A percentile compares a stretch with the other conserved stretches of the same genome.
phyloP scores from a whole-genome alignment of 2,329 filamentous ascomycete species.

The Nectriaceae sp. region DNA sequence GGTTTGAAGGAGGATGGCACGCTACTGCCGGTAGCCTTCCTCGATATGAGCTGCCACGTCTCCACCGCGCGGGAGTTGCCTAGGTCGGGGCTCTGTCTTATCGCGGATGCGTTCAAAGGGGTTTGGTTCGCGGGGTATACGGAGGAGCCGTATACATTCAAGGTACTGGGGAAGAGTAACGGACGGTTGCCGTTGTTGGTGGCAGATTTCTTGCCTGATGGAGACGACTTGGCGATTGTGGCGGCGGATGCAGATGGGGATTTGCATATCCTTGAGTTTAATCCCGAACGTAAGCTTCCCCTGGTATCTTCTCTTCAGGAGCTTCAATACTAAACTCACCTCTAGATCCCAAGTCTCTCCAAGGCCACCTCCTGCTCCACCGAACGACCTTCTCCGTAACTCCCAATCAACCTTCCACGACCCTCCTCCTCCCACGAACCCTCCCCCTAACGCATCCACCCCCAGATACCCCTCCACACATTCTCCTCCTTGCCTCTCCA shows the following conservation, averaged over 20 bases:
- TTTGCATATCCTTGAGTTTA: constrained; percentile 87
- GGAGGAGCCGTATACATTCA: constrained; percentile 95
- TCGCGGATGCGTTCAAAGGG: constrained; percentile 90
- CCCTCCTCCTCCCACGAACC: constrained; percentile 74
- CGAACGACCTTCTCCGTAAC: constrained; percentile 86
- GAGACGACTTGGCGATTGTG: constrained; percentile 78
- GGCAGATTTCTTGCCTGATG: constrained; percentile 87
- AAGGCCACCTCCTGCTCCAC: constrained; percentile 84
- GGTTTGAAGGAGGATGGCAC: constrained; percentile 95
- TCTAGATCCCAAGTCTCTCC: constrained; percentile 86
- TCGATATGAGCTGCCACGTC: constrained; percentile 96
- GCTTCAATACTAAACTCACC: constrained; percentile 23
- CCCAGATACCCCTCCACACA: constrained; percentile 34
- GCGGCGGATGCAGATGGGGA: constrained; percentile 84
- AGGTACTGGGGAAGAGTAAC: constrained; percentile 84
- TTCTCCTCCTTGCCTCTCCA: constrained; percentile 70
- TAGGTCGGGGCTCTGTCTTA: constrained; percentile 80
- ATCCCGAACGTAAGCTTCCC: constrained; percentile 77
- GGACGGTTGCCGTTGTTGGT: constrained; percentile 76
- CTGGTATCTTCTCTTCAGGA: not conserved
- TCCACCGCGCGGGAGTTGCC: constrained; percentile 81
- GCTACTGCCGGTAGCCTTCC: constrained; percentile 89
- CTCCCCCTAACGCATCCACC: constrained; percentile 43
- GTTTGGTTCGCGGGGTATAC: constrained; percentile 96
- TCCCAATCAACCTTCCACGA: constrained; percentile 71